Evolutionary conservation across 2,329 filamentous ascomycete genomes (phyloP), one percentile per base, ranked within the genome.

Genomic region (Sporothrix phasma): DNA sequence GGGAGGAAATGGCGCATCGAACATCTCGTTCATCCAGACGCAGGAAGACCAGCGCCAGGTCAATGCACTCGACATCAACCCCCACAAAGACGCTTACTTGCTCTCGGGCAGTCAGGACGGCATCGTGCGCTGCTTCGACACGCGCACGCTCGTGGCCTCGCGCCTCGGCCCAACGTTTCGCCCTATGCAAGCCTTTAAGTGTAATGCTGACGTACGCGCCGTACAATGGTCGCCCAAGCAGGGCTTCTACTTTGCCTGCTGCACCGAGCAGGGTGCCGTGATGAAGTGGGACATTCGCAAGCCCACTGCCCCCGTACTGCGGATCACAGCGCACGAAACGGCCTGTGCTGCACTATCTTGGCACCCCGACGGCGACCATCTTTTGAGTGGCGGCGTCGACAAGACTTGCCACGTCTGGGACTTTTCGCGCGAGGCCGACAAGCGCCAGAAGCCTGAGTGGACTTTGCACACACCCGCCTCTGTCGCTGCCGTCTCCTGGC

Each of bases 291-390:
- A 88, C 71, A 78, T 85, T 4, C 78, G 84, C 6, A 84, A 83
- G 69, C 69, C 79, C 5, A 74, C 72, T 17, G 77, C 78, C 10
- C 84, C 84, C 1, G 69, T 85, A 13, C 71, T 87, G 58, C 80
- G 82, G 67, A 82, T 88, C 69, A 82, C 83, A 34, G 85, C 82
- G 0, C 85, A 88, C 69, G 82, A 85, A 64, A 84, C 81, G 67
- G 77, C 81, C 0, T 84, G 83, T 69, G 78, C 81, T 2, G 79
- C 83, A 0, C 82, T 88, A 49, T 80, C 83, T 3, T 89, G 86
- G 86, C 86, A 89, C 68, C 83, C 84, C 0, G 86, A 88, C 70
- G 86, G 86, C 15, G 78, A 81, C n/a, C 84, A 88, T 69, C 74
- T 88, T 11, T 79, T 86, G 58, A 88, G 84, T 67, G 84, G 81